Evolutionary conservation across 2,329 filamentous ascomycete genomes (phyloP), one percentile per base, ranked within the genome.

Genomic region (Hymenoscyphus repandus): DNA sequence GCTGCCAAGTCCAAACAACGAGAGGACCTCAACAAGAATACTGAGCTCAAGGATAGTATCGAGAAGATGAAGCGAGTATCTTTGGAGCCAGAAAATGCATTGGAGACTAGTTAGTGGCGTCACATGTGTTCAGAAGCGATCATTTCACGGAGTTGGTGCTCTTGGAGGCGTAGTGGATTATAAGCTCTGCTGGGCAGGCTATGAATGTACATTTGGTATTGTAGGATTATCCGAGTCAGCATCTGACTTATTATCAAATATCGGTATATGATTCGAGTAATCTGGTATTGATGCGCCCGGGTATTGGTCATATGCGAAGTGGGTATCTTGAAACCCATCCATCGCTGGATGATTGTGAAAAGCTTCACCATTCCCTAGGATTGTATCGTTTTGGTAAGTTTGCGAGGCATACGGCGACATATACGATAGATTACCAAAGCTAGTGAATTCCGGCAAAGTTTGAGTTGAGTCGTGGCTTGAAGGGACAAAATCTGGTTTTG

Each of bases 21-120:
- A 20, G 53, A 52, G 18, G 52, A 51, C 22, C 7, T 39, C 11
- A 47, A 38, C 30, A 46, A 20, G n/a, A 45, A 50, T 44, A 37
- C 47, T 47, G 40, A 47, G 45, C n/a, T 64, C 44, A 53, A 53
- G 3, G 52, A 56, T 10, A 62, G 45, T 34, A 55, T 50, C 17
- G 52, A 53, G 40, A 42, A 44, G n/a, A 22, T 64, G 32, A 57
- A 56, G 47, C 45, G 49, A 10, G 43, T 63, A 32, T 57, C 57
- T 42, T 45, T 62, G 37, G 62, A 64, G 20, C 56, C 57, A 31
- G 50, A 55, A 20, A 42, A 51, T 33, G 38, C 49, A 41, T 33
- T 53, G 22, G 56, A 53, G 54, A 40, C 34, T 30, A 33, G 5
- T 45, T 59, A 49, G 34, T 37, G 13, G 42, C 32, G 13, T 17